A percentile compares a stretch with the other conserved stretches of the same genome.
Conservation (phyloP, 2,329 filamentous ascomycete species). For the Pyrenochaeta sp. region DNA sequence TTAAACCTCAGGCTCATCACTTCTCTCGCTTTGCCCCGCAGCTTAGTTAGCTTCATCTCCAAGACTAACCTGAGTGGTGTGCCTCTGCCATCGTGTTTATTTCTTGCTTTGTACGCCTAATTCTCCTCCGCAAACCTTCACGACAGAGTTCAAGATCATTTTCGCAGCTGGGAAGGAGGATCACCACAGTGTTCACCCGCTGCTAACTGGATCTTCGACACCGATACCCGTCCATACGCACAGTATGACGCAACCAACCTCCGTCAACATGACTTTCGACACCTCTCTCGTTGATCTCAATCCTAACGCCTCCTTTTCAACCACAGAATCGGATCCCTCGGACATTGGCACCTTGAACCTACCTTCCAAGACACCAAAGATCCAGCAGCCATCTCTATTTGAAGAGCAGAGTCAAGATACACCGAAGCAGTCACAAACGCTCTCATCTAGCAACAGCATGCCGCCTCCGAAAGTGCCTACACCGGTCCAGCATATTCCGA, state of each 20-base stretch:
- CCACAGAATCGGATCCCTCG: constrained; percentile 44
- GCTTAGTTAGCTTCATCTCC: too few relatives aligned
- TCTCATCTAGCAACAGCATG: background rate
- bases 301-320: constrained; percentile 44
- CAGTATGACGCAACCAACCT: constrained; percentile 47
- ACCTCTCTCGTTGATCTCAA: constrained; percentile 49
- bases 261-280: constrained; percentile 50
- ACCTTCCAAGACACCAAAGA: constrained; percentile 7
- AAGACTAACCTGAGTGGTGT: background rate
- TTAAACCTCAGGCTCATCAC: constrained; percentile 12
- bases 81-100: background rate
- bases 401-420: constrained; percentile 18
- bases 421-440: constrained; percentile 23
- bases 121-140: too few relatives aligned
- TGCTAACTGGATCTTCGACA: too few relatives aligned
- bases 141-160: too few relatives aligned
- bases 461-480: constrained; percentile 23
- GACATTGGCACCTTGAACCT: constrained; percentile 13
- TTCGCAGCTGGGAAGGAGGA: too few relatives aligned
- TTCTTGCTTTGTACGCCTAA: background rate
- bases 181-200: too few relatives aligned
- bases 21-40: constrained; percentile 5
- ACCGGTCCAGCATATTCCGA: constrained; percentile 48
- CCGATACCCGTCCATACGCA: background rate
- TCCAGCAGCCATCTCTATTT: constrained; percentile 9